A percentile compares a stretch with the other conserved stretches of the same genome.
These are phyloP conservation scores for Dactylorhiza incarnata DNA, from an alignment of 106 monocot species.

Conservation along the genomic window DNA sequence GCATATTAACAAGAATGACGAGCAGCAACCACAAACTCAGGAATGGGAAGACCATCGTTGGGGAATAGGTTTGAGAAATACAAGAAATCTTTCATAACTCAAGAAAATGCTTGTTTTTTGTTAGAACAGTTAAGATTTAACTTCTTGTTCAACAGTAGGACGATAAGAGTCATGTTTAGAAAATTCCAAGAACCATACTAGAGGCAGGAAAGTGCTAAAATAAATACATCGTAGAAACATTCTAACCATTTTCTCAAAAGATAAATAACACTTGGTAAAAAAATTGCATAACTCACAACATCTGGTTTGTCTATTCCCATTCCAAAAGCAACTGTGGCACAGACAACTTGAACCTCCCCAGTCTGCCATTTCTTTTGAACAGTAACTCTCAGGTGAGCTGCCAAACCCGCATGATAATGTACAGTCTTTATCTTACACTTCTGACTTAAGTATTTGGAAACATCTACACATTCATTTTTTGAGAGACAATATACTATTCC, in stretches of 20 bases:
- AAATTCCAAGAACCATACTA: no score
- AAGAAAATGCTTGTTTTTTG: no score
- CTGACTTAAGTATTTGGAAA: constrained; percentile 63
- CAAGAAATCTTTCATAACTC: no score
- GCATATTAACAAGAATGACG: no score
- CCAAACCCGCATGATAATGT: constrained; percentile 89
- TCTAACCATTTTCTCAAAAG: background rate
- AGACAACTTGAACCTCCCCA: constrained; percentile 79
- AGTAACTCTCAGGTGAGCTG: constrained; percentile 56
- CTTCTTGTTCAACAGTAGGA: no score
- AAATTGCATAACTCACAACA: constrained; percentile 49
- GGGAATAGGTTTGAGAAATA: no score
- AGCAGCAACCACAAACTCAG: no score
- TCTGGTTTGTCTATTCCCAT: constrained; percentile 99
- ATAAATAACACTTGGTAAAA: background rate
- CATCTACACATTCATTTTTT: constrained; percentile 72
- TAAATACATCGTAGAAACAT: no score
- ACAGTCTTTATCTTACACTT: constrained; percentile 75
- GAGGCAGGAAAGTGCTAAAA: no score
- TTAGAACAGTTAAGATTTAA: no score
- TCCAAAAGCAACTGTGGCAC: constrained; percentile 97
- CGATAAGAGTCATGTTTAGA: no score
- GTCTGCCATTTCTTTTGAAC: constrained; percentile 86
- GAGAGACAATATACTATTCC: constrained; percentile 96
- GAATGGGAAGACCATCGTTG: no score